Percentiles rank a stretch among this genome's conserved stretches.
Evolutionary conservation across 208 protist species (phyloP).

Genomic region (Dictyostelium gargantuum): DNA sequence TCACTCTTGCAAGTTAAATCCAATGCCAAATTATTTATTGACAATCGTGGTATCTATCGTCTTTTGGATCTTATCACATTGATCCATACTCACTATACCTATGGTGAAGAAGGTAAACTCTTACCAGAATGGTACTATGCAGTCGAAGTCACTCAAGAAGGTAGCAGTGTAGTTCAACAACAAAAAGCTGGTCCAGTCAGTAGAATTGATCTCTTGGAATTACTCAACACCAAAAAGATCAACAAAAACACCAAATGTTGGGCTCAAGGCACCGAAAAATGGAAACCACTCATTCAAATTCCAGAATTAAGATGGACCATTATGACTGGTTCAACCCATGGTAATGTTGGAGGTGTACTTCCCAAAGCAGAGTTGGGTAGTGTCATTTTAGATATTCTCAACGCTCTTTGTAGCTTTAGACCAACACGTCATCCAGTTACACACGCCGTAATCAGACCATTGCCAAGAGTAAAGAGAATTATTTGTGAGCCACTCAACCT

Average conservation of each 20-base stretch:
- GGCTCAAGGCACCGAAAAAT: constrained; percentile 94
- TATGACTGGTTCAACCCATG: constrained; percentile 69
- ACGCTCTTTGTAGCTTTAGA: constrained; percentile 89
- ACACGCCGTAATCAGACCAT: constrained; percentile 91
- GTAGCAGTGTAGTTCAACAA: not conserved
- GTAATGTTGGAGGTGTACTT: constrained; percentile 83
- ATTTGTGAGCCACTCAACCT: constrained; percentile 53
- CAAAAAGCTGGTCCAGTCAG: constrained; percentile 83
- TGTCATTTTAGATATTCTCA: constrained; percentile 90
- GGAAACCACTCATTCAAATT: constrained; percentile 88
- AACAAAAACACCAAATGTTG: constrained; percentile 88
- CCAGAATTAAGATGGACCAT: constrained; percentile 94
- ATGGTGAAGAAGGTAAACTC: constrained; percentile 87
- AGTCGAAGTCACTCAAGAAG: not conserved
- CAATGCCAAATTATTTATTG: constrained; percentile 94
- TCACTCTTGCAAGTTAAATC: constrained; percentile 80
- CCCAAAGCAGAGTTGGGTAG: constrained; percentile 90
- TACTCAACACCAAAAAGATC: constrained; percentile 72
- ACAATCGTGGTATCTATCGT: constrained; percentile 87
- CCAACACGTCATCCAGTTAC: constrained; percentile 87
- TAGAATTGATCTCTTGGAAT: constrained; percentile 83
- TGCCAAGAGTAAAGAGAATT: constrained; percentile 91
- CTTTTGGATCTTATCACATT: constrained; percentile 91
- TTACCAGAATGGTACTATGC: constrained; percentile 77
- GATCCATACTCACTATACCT: constrained; percentile 92